These are phyloP conservation scores for Apiotrichum mycotoxinovorans DNA, from an alignment of 1,284 basidiomycete species.

Conservation along the genomic window DNA sequence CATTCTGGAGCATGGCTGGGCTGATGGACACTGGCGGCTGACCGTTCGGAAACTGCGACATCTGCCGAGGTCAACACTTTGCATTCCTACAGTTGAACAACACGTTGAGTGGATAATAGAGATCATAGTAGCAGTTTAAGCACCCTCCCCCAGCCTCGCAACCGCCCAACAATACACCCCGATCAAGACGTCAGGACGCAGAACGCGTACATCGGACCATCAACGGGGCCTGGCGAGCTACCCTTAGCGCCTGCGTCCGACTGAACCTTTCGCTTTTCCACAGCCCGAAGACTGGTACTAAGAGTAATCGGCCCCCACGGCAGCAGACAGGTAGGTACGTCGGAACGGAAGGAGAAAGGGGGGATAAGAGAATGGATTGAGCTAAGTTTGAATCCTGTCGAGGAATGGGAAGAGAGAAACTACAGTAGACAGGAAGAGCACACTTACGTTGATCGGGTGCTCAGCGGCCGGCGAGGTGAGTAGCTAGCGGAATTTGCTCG, in stretches of 20 bases:
- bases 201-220: constrained; percentile 26
- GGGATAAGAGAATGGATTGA: constrained; percentile 51
- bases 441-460: constrained; percentile 7
- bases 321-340: constrained; percentile 22
- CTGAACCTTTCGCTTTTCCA: constrained; percentile 5
- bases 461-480: background rate
- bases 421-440: background rate
- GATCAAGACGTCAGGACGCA: constrained; percentile 23
- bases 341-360: constrained; percentile 17
- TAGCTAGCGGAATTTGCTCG: background rate
- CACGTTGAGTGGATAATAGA: background rate
- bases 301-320: constrained; percentile 11
- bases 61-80: constrained; percentile 18
- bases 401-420: background rate
- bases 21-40: background rate
- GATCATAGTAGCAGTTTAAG: constrained; percentile 49
- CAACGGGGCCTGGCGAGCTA: constrained; percentile 26
- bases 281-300: constrained; percentile 3
- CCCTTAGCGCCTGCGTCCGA: constrained; percentile 8
- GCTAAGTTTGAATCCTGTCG: constrained; percentile 50
- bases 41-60: constrained; percentile 25
- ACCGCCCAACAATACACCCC: constrained; percentile 26
- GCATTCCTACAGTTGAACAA: background rate
- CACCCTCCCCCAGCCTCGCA: constrained; percentile 30
- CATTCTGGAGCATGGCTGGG: background rate